A percentile compares a stretch with the other conserved stretches of the same genome.
phyloP scores from a whole-genome alignment of 257 asterid species.

The Solanum acaule region DNA sequence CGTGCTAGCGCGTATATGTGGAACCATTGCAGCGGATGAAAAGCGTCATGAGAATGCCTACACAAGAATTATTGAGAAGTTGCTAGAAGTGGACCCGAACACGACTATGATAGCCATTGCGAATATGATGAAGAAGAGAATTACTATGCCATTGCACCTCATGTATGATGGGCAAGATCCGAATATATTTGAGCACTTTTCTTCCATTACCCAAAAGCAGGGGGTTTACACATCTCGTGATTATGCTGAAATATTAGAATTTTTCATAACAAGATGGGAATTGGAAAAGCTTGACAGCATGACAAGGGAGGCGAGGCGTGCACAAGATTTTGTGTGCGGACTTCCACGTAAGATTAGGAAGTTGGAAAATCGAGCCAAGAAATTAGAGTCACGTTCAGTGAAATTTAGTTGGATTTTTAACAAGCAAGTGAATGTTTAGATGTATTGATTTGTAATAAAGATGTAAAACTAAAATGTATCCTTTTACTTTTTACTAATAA shows the following conservation, averaged over 20 bases:
- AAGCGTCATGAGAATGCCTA: conserved; percentile 7
- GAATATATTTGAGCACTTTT: conserved; percentile 13
- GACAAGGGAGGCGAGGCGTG: conserved; percentile 5
- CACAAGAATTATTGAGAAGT: conserved; percentile 11
- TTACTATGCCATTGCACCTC: conserved; percentile 26
- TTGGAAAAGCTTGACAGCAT: conserved; percentile 18
- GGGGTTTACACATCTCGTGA: conserved; percentile 16
- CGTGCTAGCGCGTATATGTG: conserved; percentile 19
- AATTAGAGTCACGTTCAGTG: background rate
- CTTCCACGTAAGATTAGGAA: conserved; percentile 8
- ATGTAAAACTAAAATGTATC: background rate
- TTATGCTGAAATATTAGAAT: conserved; percentile 21
- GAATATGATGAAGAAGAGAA: conserved; percentile 28
- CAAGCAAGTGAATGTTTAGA: background rate
- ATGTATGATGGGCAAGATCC: conserved; percentile 26
- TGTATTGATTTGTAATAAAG: background rate
- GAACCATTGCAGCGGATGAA: conserved; percentile 19
- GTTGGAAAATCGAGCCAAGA: conserved; percentile 3
- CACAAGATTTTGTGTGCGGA: conserved; percentile 28
- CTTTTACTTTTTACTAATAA: too few relatives aligned
- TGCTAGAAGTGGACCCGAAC: background rate
- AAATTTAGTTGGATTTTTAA: conserved; percentile 31
- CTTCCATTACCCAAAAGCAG: background rate
- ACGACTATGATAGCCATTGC: conserved; percentile 17
- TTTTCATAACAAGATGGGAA: conserved; percentile 20